Conservation (phyloP, 495 filamentous ascomycete genomes). For the Talaromyces nanjingensis region DNA sequence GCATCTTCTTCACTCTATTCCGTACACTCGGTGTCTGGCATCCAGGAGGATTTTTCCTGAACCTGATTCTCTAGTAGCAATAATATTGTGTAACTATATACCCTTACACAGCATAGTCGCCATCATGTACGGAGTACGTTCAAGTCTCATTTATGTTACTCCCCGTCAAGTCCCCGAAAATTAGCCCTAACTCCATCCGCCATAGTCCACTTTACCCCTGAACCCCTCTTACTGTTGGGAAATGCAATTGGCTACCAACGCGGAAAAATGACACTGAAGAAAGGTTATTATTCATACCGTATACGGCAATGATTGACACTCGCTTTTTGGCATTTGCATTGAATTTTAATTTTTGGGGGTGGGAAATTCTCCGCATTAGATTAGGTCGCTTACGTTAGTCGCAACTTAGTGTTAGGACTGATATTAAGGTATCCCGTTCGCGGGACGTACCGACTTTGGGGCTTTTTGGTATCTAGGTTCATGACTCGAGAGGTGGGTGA, state of each 20-base stretch:
- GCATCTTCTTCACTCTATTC: too few species aligned
- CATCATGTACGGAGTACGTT: background rate
- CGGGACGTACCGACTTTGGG: background rate
- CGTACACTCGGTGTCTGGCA: too few species aligned
- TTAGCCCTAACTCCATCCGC: background rate
- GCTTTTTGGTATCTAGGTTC: background rate
- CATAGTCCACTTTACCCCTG: background rate
- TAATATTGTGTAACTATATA: background rate
- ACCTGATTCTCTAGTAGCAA: background rate
- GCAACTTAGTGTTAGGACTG: background rate
- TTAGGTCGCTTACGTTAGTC: background rate
- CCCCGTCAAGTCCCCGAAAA: background rate
- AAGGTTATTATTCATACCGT: background rate
- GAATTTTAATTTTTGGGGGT: background rate
- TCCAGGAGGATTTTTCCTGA: background rate
- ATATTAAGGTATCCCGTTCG: background rate
- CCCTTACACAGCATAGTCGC: background rate
- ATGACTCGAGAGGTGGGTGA: background rate
- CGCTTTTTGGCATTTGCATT: background rate
- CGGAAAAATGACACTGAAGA: background rate
- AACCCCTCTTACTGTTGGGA: background rate
- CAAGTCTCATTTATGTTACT: too few species aligned
- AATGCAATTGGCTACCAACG: background rate
- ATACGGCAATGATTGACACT: background rate
- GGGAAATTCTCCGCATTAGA: background rate